These are phyloP conservation scores for Skeletonema potamos DNA, from an alignment of 108 stramenopile genomes.

Conservation along the genomic window DNA sequence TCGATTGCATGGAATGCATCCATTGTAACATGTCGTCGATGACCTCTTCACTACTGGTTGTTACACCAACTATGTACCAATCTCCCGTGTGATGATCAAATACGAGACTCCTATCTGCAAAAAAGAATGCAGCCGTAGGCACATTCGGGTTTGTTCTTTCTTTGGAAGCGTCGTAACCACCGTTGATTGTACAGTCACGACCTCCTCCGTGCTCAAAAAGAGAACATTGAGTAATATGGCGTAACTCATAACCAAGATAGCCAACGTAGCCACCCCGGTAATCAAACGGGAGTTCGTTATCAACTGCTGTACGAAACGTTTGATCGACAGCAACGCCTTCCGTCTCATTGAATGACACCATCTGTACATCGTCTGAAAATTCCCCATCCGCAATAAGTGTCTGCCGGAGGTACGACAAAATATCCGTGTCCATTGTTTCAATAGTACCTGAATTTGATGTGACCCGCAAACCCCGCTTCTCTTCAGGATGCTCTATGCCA, in stretches of 20 bases:
- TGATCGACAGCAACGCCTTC: not conserved
- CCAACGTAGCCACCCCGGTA: constrained; percentile 86
- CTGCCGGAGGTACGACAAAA: constrained; percentile 33
- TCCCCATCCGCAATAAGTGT: constrained; percentile 9
- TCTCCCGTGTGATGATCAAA: constrained; percentile 67
- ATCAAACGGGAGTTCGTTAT: constrained; percentile 57
- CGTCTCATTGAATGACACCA: constrained; percentile 10
- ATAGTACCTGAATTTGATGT: constrained; percentile 4
- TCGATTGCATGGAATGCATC: constrained; percentile 45
- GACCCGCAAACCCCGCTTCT: constrained; percentile 26
- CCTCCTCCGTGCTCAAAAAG: constrained; percentile 41
- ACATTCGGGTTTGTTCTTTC: constrained; percentile 36
- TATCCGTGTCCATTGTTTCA: constrained; percentile 17
- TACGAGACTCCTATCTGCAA: constrained; percentile 69
- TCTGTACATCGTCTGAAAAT: constrained; percentile 7
- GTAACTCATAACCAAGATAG: constrained; percentile 81
- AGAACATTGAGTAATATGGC: constrained; percentile 62
- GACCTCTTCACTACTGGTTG: constrained; percentile 2
- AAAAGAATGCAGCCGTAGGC: constrained; percentile 79
- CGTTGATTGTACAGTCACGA: not conserved
- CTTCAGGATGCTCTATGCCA: constrained; percentile 34
- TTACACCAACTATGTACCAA: constrained; percentile 73
- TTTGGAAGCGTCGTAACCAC: not conserved
- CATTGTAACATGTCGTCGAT: constrained; percentile 42
- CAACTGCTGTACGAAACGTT: constrained; percentile 10